These are phyloP conservation scores for Mortierella sp. DNA, from an alignment of 371 early-diverging fungal species.

Conservation along the genomic window DNA sequence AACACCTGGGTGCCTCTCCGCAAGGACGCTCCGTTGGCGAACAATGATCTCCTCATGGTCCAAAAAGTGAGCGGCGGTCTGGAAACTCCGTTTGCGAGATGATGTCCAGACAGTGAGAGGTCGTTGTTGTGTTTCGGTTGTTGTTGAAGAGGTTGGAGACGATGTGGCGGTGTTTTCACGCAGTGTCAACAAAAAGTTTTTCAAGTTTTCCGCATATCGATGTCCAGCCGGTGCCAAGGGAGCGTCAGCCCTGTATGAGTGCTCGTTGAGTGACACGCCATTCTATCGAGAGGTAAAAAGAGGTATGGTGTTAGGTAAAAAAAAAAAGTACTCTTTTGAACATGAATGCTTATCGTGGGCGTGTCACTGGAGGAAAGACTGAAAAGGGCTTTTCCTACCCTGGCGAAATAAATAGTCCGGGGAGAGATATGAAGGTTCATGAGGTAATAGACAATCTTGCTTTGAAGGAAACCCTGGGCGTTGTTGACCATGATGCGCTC, in stretches of 20 bases:
- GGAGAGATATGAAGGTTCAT: conserved; percentile 90
- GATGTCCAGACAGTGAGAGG: conserved; percentile 81
- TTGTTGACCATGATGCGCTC: conserved; percentile 90
- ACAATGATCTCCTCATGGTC: conserved; percentile 64
- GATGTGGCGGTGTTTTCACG: conserved; percentile 57
- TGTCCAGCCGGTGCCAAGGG: conserved; percentile 69
- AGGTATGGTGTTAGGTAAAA: conserved; percentile 17
- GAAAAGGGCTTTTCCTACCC: conserved; percentile 60
- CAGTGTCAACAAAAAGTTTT: conserved; percentile 67
- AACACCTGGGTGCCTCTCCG: conserved; percentile 89
- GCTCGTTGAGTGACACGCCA: conserved; percentile 62
- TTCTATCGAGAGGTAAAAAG: conserved; percentile 33
- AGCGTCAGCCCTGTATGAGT: conserved; percentile 65
- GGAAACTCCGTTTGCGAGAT: conserved; percentile 74
- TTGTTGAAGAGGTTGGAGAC: conserved; percentile 10
- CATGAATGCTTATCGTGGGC: too few relatives aligned
- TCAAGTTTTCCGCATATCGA: conserved; percentile 71
- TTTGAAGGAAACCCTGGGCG: conserved; percentile 84
- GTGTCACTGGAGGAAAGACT: not conserved
- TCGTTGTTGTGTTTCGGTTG: conserved; percentile 35
- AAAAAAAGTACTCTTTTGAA: not conserved
- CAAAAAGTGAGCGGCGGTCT: conserved; percentile 77
- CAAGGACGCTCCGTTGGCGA: conserved; percentile 76
- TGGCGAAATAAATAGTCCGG: conserved; percentile 91
- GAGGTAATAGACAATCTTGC: conserved; percentile 91